phyloP scores from a whole-genome alignment of 768 basidiomycete genomes.

The Tremella yokohamensis region DNA sequence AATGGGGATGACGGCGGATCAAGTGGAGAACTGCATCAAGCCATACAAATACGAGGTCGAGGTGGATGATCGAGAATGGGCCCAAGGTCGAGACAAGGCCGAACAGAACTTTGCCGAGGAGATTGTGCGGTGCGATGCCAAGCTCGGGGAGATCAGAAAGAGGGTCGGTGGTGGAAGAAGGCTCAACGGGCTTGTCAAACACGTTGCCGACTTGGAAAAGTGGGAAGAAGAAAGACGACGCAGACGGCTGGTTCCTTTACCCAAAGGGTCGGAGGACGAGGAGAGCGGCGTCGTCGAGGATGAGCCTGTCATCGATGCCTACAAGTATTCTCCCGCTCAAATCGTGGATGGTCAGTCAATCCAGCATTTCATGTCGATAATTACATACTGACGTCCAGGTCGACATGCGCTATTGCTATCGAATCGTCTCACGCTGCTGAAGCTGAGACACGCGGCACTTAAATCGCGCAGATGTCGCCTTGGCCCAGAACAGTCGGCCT shows the following conservation, averaged over 20 bases:
- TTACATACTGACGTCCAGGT: conserved; percentile 56
- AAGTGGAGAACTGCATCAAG: conserved; percentile 99
- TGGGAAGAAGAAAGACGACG: conserved; percentile 52
- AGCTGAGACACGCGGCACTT: conserved; percentile 77
- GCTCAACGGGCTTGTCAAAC: conserved; percentile 68
- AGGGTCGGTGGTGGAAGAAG: conserved; percentile 83
- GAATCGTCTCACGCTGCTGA: conserved; percentile 76
- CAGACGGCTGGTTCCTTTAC: conserved; percentile 22
- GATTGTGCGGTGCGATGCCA: conserved; percentile 74
- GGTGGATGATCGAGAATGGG: conserved; percentile 90
- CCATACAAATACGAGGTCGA: conserved; percentile 99
- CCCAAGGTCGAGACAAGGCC: conserved; percentile 68
- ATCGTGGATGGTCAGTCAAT: conserved; percentile 74
- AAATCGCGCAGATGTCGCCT: conserved; percentile 82
- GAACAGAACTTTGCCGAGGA: conserved; percentile 81
- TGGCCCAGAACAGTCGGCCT: conserved; percentile 79
- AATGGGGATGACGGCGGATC: conserved; percentile 90
- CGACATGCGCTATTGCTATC: conserved; percentile 86
- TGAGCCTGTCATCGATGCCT: conserved; percentile 62
- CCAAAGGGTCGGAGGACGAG: not conserved
- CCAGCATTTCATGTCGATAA: not conserved
- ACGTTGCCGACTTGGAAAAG: conserved; percentile 79
- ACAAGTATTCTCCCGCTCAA: conserved; percentile 86
- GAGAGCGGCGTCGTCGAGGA: conserved; percentile 26
- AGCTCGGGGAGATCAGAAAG: conserved; percentile 78